Evolutionary conservation across 106 monocot genomes (phyloP).

Genomic region (Platanthera guangdongensis): DNA sequence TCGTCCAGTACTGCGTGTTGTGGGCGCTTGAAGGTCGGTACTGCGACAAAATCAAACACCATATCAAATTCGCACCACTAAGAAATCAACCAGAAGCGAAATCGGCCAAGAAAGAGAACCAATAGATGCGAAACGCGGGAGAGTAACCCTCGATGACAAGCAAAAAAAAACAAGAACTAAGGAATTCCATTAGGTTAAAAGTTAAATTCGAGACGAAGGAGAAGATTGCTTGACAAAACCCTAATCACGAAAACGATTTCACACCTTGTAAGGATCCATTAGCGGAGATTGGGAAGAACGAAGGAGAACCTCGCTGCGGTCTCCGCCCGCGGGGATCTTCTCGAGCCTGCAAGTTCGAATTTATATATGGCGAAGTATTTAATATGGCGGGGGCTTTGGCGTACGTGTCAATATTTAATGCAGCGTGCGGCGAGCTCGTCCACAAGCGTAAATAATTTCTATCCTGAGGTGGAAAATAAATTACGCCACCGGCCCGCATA

Average conservation of each 20-base stretch:
- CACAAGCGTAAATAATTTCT: neutral
- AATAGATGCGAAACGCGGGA: neutral
- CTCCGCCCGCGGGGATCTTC: neutral
- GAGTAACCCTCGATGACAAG: neutral
- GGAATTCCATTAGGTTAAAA: neutral
- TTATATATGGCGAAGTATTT: neutral
- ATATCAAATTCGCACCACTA: neutral
- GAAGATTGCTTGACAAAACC: neutral
- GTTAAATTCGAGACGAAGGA: neutral
- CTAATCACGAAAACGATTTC: neutral
- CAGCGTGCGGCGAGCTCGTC: neutral
- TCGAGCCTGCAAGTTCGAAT: neutral
- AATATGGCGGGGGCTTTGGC: neutral
- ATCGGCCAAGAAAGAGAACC: neutral
- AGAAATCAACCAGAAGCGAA: neutral
- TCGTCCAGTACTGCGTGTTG: constrained; percentile 73
- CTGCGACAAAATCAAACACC: constrained; percentile 26
- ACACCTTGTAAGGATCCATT: constrained; percentile 80
- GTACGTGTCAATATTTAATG: neutral
- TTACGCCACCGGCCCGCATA: no score
- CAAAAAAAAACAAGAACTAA: neutral
- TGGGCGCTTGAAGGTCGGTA: constrained; percentile 72
- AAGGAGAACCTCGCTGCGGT: neutral
- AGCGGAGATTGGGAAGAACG: neutral
- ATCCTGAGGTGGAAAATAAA: neutral